These are phyloP conservation scores for Condylostoma magnum DNA, from an alignment of 169 alveolate species.

Conservation along the genomic window DNA sequence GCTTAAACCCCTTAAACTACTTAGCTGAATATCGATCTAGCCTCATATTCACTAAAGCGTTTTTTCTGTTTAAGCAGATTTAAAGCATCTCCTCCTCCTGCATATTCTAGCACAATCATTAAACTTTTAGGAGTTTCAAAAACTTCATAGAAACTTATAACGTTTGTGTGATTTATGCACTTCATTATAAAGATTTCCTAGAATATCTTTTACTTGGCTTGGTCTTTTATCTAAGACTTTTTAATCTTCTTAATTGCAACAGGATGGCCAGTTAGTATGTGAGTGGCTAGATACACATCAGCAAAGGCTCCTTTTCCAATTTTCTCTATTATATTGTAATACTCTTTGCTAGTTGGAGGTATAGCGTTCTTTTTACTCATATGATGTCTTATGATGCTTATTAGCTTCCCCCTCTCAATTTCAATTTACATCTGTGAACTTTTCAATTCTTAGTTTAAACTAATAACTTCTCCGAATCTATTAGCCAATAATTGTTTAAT, in stretches of 20 bases:
- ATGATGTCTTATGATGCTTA: no score
- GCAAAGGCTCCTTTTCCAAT: conserved; percentile 82
- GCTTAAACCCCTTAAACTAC: conserved; percentile 40
- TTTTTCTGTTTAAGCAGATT: conserved; percentile 47
- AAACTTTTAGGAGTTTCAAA: conserved; percentile 65
- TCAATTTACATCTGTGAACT: no score
- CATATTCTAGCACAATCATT: conserved; percentile 69
- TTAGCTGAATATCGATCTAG: conserved; percentile 52
- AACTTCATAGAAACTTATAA: conserved; percentile 47
- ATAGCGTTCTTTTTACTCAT: no score
- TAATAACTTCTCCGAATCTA: no score
- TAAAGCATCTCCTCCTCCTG: conserved; percentile 71
- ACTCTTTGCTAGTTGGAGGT: background rate
- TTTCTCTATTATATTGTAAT: conserved; percentile 36
- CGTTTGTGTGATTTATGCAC: conserved; percentile 45
- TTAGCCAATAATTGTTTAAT: no score
- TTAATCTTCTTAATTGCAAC: conserved; percentile 69
- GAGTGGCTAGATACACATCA: conserved; percentile 70
- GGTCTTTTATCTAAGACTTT: conserved; percentile 56
- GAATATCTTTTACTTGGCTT: conserved; percentile 43
- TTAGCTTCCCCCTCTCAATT: no score
- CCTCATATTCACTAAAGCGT: conserved; percentile 44
- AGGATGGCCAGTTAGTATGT: conserved; percentile 60
- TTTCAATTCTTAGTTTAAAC: no score
- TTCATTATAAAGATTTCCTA: conserved; percentile 50